Evolutionary conservation across 1,284 basidiomycete genomes (phyloP), one percentile per base, ranked within the genome.

Genomic region (Ceratobasidium sp.): DNA sequence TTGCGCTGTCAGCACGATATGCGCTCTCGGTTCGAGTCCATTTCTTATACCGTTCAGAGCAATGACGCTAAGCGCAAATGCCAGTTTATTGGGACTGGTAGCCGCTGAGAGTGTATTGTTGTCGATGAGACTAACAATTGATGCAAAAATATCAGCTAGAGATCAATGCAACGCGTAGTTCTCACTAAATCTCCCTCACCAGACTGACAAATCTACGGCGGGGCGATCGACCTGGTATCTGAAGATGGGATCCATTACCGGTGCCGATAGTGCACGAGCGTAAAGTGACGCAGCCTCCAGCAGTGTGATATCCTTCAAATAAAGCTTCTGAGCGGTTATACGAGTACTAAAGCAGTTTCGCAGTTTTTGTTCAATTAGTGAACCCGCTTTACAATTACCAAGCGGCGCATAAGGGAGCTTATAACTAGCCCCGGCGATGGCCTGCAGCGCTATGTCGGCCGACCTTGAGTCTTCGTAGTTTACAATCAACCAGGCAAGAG

Each of bases 361-460:
- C 6, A 68, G 26, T 12, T 49, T 44, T 53, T 51, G 66, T 18
- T 49, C 28, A 3, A 73, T 10, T 9, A 51, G 15, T n/a, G 13
- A 0, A 42, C 20, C 7, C 1, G 71, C 56, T 3, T 20, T 26
- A 9, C 71, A 51, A 9, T 63, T 40, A n/a, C 20, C 15, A 20
- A 73, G 58, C 7, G 56, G 71, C 26, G 26, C 10, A 10, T 20
- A 15, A 0, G 71, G 58, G 18, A 63, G 20, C 26, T 39, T 40
- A 23, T 23, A 12, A 20, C 28, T 44, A 12, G 71, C 55, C 13
- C 71, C 58, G 18, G 71, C 71, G 12, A 75, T 75, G n/a, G 72
- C 44, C 49, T 75, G 72, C n/a, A 75, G 28, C 1, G 61, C 72
- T 33, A 75, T 53, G 15, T 75, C 72, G 1, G 63, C 72, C 1